phyloP scores from a whole-genome alignment of 352 stramenopile species.

The Phytophthora citrophthora region DNA sequence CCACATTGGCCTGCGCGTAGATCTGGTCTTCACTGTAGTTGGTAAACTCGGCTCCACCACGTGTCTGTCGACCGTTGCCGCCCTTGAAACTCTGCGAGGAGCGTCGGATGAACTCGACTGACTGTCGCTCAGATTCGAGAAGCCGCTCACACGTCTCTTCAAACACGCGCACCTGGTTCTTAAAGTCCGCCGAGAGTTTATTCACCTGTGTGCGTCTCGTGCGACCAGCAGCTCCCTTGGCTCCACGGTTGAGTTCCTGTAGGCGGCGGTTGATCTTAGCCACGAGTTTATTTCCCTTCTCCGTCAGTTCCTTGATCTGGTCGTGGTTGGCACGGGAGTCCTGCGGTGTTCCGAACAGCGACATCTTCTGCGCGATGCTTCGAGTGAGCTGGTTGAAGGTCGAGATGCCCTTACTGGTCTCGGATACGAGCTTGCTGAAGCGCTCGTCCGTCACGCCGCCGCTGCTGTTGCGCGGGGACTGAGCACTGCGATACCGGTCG shows the following conservation, averaged over 20 bases:
- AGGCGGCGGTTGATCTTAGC: constrained; percentile 79
- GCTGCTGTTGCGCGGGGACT: constrained; percentile 59
- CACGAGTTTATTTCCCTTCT: constrained; percentile 87
- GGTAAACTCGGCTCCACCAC: constrained; percentile 48
- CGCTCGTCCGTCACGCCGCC: constrained; percentile 59
- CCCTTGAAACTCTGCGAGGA: constrained; percentile 77
- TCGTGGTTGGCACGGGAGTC: constrained; percentile 85
- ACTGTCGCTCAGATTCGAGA: constrained; percentile 74
- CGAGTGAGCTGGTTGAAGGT: constrained; percentile 88
- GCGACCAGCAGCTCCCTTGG: constrained; percentile 50
- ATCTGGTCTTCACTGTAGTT: constrained; percentile 91
- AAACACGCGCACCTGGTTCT: constrained; percentile 79
- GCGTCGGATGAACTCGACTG: constrained; percentile 80
- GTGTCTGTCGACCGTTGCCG: constrained; percentile 34
- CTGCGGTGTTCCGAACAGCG: constrained; percentile 83
- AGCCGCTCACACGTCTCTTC: constrained; percentile 76
- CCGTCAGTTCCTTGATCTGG: constrained; percentile 79
- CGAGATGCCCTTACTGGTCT: constrained; percentile 88
- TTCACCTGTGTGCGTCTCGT: constrained; percentile 70
- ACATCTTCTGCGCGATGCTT: constrained; percentile 88
- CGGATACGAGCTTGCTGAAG: constrained; percentile 76
- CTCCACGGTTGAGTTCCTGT: constrained; percentile 73
- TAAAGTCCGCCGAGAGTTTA: constrained; percentile 88
- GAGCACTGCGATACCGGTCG: constrained; percentile 66
- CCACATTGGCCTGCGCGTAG: constrained; percentile 86